Base-by-base conservation (phyloP, 441 rosid species). In the Gossypium davidsonii region DNA sequence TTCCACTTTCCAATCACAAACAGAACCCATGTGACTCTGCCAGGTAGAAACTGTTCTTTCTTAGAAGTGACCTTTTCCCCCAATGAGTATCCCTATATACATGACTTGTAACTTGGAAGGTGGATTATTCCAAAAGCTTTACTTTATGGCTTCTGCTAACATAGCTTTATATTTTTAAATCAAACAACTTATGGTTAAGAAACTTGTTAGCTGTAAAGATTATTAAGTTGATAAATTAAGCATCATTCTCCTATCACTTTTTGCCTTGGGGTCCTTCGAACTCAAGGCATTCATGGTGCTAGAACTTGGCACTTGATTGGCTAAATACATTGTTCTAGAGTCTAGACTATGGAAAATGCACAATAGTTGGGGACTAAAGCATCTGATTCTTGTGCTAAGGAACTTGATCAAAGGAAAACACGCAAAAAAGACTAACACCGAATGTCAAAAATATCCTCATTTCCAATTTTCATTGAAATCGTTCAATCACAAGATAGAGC, bases 1-100 rank as follows among this genome's bases (percentile, higher is more conserved):
- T 48, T 46, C 80, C 71, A 76, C 72, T 76, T 39, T 52, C 76
- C 75, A 82, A 80, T 75, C 72, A 76, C 74, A 63, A 72, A 72
- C 68, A 71, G 60, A 71, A 68, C 68, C 83, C 78, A 82, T 73
- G 77, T 83, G 87, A 26, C 63, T 62, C 60, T 75, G 77, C 67
- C 80, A 70, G 83, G 78, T 42, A 28, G 75, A 80, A 70, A 76
- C 34, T 20, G 28, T 20, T 57, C 66, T 68, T n/a, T 52, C 44
- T 74, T 73, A 15, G 73, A 51, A 66, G 67, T 78, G 70, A 72
- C 73, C 73, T 63, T 77, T 77, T 71, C 62, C 76, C 73, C 70
- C 55, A 56, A 3, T 8, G 46, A 53, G 75, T 64, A 75, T 44
- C 75, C 75, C 23, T 59, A 25, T 60, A 79, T 64, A 18, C 60